Percentiles rank a stretch among this genome's conserved stretches.
phyloP scores from a whole-genome alignment of 78 protist species.

The Goniomonas avonlea region DNA sequence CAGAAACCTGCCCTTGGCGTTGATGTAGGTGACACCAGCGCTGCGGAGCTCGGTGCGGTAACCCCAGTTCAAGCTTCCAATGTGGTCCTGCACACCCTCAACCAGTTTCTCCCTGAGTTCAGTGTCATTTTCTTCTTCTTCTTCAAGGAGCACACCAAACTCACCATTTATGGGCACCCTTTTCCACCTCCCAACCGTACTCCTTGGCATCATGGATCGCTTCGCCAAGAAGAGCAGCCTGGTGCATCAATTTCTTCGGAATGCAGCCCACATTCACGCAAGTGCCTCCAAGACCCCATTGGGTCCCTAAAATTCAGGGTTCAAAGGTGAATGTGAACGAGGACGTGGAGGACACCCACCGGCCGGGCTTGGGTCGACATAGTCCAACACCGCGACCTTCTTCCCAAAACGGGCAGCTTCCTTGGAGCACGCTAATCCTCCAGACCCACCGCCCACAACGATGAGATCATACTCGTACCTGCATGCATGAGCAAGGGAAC shows the following conservation, averaged over 20 bases:
- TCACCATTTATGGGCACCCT: background rate
- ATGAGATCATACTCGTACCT: background rate
- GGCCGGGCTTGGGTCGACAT: constrained; percentile 27
- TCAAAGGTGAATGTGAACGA: background rate
- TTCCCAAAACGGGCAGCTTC: constrained; percentile 39
- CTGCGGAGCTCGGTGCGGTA: constrained; percentile 56
- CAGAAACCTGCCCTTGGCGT: constrained; percentile 55
- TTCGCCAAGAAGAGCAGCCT: constrained; percentile 46
- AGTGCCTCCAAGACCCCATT: constrained; percentile 70
- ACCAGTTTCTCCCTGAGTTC: constrained; percentile 44
- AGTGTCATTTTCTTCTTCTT: background rate
- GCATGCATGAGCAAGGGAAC: background rate
- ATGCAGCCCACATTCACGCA: constrained; percentile 92
- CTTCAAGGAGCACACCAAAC: too few relatives aligned
- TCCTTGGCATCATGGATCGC: constrained; percentile 44
- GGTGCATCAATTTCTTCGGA: constrained; percentile 62
- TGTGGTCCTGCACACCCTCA: constrained; percentile 59
- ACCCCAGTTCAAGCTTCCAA: constrained; percentile 70
- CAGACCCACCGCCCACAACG: constrained; percentile 72
- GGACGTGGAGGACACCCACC: too few relatives aligned
- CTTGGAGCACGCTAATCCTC: constrained; percentile 54
- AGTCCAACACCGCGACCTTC: constrained; percentile 42
- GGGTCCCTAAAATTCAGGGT: background rate
- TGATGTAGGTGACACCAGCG: constrained; percentile 36
- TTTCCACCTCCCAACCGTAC: constrained; percentile 56